Percentiles rank a stretch among this genome's conserved stretches.
These are phyloP conservation scores for Grosmannia clavigera DNA, from an alignment of 2,329 filamentous ascomycete genomes.

Conservation along the genomic window DNA sequence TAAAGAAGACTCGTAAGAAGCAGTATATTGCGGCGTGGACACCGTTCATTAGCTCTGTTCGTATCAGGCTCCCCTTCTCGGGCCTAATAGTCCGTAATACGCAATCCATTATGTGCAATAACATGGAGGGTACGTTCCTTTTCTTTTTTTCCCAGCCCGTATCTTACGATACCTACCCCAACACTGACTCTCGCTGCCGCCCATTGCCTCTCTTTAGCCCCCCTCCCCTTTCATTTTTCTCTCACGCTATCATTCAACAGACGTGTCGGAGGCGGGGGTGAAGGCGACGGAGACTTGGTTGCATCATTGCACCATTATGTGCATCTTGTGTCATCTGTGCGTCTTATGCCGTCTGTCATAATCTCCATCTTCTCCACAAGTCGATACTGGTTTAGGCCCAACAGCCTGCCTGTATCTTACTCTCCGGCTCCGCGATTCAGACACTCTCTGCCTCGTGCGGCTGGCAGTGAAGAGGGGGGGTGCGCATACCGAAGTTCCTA, in stretches of 20 bases:
- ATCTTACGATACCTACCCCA: not conserved
- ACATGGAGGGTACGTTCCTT: no score
- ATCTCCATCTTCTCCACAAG: not conserved
- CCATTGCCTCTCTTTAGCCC: not conserved
- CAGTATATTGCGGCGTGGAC: not conserved
- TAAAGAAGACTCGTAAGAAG: no score
- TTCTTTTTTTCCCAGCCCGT: no score
- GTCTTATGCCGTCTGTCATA: not conserved
- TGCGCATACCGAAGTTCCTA: no score
- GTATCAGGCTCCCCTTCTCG: no score
- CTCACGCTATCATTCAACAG: not conserved
- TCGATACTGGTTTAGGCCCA: not conserved
- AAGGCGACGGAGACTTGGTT: not conserved
- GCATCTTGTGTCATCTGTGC: conserved; percentile 1
- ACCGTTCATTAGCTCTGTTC: not conserved
- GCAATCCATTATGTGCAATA: no score
- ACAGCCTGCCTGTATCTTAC: no score
- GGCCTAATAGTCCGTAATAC: no score
- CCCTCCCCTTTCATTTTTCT: not conserved
- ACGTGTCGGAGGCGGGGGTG: not conserved
- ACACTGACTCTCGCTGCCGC: not conserved
- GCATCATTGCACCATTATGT: not conserved
- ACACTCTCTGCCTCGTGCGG: conserved; percentile 2
- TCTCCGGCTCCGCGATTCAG: not conserved
- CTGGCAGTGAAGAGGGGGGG: not conserved